A percentile compares a stretch with the other conserved stretches of the same genome.
phyloP scores from a whole-genome alignment of 73 alveolate genomes.

The Paraurostyla sp. region DNA sequence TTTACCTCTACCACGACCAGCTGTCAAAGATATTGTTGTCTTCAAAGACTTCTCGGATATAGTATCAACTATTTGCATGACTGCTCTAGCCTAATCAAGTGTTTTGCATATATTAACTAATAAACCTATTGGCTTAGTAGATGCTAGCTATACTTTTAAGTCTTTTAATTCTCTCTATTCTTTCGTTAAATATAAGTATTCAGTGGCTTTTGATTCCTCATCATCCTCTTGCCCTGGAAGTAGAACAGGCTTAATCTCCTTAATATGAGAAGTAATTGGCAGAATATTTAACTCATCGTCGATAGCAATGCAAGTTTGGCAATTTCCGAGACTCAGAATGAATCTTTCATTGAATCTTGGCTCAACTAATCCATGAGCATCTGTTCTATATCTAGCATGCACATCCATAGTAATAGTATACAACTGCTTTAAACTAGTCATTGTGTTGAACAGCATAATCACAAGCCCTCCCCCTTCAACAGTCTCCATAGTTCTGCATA shows the following conservation, averaged over 20 bases:
- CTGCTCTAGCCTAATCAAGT: conserved; percentile 96
- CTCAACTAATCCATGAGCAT: conserved; percentile 91
- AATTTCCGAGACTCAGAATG: conserved; percentile 90
- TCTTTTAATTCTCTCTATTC: conserved; percentile 86
- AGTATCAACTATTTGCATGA: conserved; percentile 96
- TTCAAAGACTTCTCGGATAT: conserved; percentile 95
- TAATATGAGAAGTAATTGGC: conserved; percentile 93
- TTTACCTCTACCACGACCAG: conserved; percentile 99
- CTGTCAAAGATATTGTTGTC: conserved; percentile 96
- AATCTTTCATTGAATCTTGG: conserved; percentile 99
- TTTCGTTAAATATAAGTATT: conserved; percentile 74
- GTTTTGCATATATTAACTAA: conserved; percentile 94
- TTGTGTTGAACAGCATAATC: conserved; percentile 95
- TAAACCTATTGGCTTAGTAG: conserved; percentile 92
- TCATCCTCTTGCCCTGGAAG: conserved; percentile 48
- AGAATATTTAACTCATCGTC: conserved; percentile 99
- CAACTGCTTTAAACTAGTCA: conserved; percentile 98
- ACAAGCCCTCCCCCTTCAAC: conserved; percentile 98
- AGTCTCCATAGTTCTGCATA: conserved; percentile 99
- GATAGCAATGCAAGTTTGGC: conserved; percentile 90
- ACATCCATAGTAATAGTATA: conserved; percentile 99
- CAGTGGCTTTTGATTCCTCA: conserved; percentile 68
- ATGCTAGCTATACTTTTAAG: conserved; percentile 79
- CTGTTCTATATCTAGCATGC: conserved; percentile 96
- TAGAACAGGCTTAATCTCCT: conserved; percentile 69